Evolutionary conservation across 495 filamentous ascomycete genomes (phyloP).

Genomic region (Podospora fimiseda): DNA sequence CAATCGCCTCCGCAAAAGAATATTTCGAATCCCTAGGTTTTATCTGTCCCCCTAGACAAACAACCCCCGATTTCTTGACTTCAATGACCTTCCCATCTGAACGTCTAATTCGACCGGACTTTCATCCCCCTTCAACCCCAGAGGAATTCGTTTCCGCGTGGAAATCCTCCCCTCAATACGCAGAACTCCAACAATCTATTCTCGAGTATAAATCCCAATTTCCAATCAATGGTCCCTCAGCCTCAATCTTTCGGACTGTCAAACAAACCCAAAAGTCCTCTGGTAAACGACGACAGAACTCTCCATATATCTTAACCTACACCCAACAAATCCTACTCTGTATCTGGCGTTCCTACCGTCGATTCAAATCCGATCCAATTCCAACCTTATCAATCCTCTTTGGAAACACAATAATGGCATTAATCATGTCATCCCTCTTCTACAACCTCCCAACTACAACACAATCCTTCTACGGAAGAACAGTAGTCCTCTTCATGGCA

Average conservation of each 20-base stretch:
- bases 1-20: conserved; percentile 42
- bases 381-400: background rate
- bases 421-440: background rate
- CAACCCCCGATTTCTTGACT: conserved; percentile 72
- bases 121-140: conserved; percentile 56
- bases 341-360: background rate
- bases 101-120: conserved; percentile 57
- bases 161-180: conserved; percentile 36
- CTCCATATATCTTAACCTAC: background rate
- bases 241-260: too few relatives aligned
- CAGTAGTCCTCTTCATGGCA: conserved; percentile 39
- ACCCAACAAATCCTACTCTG: background rate
- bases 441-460: background rate
- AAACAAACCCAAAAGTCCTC: too few relatives aligned
- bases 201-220: conserved; percentile 48
- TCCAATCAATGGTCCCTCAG: conserved; percentile 41
- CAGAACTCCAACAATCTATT: conserved; percentile 52
- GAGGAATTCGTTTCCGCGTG: conserved; percentile 52
- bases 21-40: conserved; percentile 58
- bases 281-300: background rate
- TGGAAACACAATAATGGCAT: background rate
- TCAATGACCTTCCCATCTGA: conserved; percentile 67
- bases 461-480: background rate
- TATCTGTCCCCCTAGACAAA: conserved; percentile 57
- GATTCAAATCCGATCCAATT: background rate